A percentile compares a stretch with the other conserved stretches of the same genome.
Evolutionary conservation across 495 filamentous ascomycete species (phyloP).

Genomic region (Lepraria neglecta): DNA sequence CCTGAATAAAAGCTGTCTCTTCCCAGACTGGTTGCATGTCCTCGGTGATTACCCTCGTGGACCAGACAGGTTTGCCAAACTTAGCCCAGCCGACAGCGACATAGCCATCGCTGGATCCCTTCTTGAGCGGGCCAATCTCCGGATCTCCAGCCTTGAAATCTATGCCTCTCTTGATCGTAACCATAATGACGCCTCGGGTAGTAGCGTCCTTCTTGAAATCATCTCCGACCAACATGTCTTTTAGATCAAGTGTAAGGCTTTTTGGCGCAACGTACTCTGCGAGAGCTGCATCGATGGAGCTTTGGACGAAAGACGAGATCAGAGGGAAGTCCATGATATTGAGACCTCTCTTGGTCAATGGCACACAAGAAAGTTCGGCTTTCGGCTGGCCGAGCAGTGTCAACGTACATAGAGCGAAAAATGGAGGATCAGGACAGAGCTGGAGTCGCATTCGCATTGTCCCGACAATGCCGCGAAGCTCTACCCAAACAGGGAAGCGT

Average conservation of each 20-base stretch:
- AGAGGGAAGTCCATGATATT: constrained; percentile 68
- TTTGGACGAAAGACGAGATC: constrained; percentile 67
- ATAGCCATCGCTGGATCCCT: constrained; percentile 60
- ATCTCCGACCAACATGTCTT: constrained; percentile 67
- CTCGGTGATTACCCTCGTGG: constrained; percentile 55
- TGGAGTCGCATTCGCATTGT: constrained; percentile 60
- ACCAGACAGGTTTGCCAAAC: constrained; percentile 61
- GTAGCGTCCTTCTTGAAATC: constrained; percentile 69
- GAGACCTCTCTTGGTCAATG: constrained; percentile 56
- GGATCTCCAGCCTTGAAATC: constrained; percentile 64
- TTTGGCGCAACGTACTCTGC: constrained; percentile 69
- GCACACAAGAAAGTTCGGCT: constrained; percentile 61
- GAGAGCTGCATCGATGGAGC: constrained; percentile 61
- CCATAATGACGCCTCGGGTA: constrained; percentile 56
- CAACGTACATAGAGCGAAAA: constrained; percentile 61
- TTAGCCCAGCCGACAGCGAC: constrained; percentile 69
- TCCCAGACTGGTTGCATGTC: constrained; percentile 60
- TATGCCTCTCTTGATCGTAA: constrained; percentile 55
- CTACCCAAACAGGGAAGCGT: constrained; percentile 63
- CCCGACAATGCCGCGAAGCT: constrained; percentile 59
- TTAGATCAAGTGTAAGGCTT: constrained; percentile 62
- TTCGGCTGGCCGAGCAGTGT: constrained; percentile 72
- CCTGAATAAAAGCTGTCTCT: constrained; percentile 58
- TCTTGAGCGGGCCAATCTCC: constrained; percentile 45
- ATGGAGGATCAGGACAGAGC: constrained; percentile 64